phyloP scores from a whole-genome alignment of 179 eudicot genomes.

The Sideroxylon spinosum region DNA sequence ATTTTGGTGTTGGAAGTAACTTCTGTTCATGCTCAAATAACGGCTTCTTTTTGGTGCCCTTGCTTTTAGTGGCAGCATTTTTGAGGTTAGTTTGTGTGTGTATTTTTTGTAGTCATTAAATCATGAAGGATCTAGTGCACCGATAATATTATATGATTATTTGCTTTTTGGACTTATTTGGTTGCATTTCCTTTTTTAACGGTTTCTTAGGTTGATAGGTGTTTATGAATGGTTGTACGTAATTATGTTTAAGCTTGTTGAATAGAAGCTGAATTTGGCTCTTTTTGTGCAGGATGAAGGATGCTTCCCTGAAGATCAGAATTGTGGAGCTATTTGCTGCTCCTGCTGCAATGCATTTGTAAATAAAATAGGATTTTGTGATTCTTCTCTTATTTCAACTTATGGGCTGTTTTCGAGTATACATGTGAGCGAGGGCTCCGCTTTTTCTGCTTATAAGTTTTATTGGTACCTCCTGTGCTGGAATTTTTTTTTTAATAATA shows the following conservation, averaged over 20 bases:
- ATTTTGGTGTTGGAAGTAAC: slow-evolving; percentile 18
- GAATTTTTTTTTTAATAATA: too few species aligned
- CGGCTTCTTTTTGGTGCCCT: slow-evolving; percentile 15
- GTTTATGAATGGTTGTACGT: background rate
- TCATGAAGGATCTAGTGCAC: background rate
- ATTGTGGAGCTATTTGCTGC: background rate
- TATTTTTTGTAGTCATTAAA: background rate
- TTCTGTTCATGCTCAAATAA: slow-evolving; percentile 5
- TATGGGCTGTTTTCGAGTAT: background rate
- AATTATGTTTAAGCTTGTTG: background rate
- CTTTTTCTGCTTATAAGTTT: too few species aligned
- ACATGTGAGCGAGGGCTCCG: too few species aligned
- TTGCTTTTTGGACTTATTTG: background rate
- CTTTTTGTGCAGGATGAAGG: background rate
- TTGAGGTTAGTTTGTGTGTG: slow-evolving; percentile 16
- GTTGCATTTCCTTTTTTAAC: too few species aligned
- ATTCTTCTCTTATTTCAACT: background rate
- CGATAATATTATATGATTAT: background rate
- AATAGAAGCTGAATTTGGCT: background rate
- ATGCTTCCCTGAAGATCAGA: slow-evolving; percentile 11
- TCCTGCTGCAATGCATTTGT: slow-evolving; percentile 14
- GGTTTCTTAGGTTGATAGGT: background rate
- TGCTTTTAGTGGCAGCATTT: background rate
- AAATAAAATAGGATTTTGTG: slow-evolving; percentile 19
- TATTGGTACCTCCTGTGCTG: too few species aligned